Evolutionary conservation across 2,329 filamentous ascomycete genomes (phyloP).

Genomic region (Esteya vermicola): DNA sequence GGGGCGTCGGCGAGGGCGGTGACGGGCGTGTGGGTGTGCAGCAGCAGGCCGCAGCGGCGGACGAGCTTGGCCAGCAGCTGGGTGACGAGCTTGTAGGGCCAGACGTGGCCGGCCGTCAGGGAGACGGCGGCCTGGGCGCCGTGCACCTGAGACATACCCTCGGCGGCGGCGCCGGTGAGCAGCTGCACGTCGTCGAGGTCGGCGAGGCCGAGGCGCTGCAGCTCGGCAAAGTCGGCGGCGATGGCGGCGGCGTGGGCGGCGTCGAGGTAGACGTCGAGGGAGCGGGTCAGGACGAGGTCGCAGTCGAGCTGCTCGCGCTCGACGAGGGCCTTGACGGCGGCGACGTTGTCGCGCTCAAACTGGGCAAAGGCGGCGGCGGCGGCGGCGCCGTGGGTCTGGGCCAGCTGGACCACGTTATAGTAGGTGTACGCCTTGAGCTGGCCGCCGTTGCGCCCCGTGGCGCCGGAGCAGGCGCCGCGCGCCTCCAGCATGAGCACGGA

Average conservation of each 20-base stretch:
- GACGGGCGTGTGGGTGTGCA: conserved; percentile 8
- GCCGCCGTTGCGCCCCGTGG: conserved; percentile 49
- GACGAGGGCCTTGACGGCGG: conserved; percentile 6
- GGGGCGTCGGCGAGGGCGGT: neutral
- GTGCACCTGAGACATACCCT: neutral
- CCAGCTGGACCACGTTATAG: neutral
- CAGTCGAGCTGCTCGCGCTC: conserved; percentile 6
- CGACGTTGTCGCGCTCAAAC: conserved; percentile 8
- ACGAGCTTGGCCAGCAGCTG: conserved; percentile 1
- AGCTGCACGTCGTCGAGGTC: neutral
- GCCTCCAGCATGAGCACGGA: conserved; percentile 59
- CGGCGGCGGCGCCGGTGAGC: neutral
- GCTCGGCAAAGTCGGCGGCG: neutral
- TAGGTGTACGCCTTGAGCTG: conserved; percentile 24
- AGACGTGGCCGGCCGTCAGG: conserved; percentile 3
- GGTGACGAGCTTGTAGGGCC: conserved; percentile 5
- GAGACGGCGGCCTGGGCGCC: neutral
- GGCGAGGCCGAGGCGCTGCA: neutral
- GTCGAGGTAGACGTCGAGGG: conserved; percentile 22
- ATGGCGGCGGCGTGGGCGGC: conserved; percentile 2
- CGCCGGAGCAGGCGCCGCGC: conserved; percentile 65
- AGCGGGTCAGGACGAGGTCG: conserved; percentile 4
- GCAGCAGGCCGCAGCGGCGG: conserved; percentile 1
- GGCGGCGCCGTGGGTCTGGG: neutral
- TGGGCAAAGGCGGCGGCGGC: conserved; percentile 5